Conservation (phyloP, 2,329 filamentous ascomycete genomes). For the Aspergillus brunneoviolaceus region DNA sequence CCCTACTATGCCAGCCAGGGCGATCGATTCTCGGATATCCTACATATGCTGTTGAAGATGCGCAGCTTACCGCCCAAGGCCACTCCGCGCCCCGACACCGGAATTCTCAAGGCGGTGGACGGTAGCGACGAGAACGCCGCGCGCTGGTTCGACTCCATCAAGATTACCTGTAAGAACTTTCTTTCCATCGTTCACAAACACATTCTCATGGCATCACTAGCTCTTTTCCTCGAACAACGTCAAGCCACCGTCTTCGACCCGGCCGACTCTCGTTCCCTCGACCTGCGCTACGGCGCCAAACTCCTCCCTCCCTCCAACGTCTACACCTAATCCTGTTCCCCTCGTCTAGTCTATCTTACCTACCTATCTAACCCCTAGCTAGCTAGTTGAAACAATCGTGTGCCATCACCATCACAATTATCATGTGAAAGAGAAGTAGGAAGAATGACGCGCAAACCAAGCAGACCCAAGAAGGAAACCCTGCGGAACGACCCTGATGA, state of each 20-base stretch:
- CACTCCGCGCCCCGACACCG: conserved; percentile 36
- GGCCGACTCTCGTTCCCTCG: conserved; percentile 42
- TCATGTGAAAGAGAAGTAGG: not conserved
- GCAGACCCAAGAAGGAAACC: not conserved
- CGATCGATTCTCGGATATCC: conserved; percentile 57
- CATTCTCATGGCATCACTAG: conserved; percentile 19
- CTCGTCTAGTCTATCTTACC: not conserved
- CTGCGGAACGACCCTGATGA: not conserved
- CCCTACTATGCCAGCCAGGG: conserved; percentile 55
- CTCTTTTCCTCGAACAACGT: conserved; percentile 40
- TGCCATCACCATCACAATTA: not conserved
- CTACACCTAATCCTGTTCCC: conserved; percentile 18
- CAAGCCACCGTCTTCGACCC: conserved; percentile 40
- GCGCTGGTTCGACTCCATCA: conserved; percentile 45
- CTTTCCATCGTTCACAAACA: not conserved
- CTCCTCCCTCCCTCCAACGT: conserved; percentile 32
- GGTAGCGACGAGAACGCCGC: conserved; percentile 39
- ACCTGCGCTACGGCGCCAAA: conserved; percentile 40
- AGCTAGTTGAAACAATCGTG: not conserved
- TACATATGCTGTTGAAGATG: conserved; percentile 60
- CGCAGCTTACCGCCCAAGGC: conserved; percentile 49
- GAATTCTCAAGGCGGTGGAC: conserved; percentile 40
- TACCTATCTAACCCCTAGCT: not conserved
- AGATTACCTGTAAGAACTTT: conserved; percentile 39
- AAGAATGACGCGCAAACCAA: not conserved